Base-by-base conservation (phyloP, 2,329 filamentous ascomycete genomes). In the Sarocladium kiliense region DNA sequence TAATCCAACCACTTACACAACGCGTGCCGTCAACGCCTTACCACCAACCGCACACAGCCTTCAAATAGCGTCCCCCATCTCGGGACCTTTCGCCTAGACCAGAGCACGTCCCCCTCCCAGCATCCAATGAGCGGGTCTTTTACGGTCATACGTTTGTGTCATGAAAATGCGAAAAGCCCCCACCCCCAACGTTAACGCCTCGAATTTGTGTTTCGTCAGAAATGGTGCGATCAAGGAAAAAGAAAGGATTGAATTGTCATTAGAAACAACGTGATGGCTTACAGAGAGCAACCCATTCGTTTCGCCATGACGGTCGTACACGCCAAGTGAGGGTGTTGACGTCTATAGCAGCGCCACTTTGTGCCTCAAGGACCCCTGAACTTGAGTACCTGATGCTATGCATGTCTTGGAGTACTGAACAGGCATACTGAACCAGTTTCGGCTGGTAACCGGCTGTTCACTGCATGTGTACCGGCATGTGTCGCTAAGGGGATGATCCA, bases 141-240 rank as follows among this genome's bases (percentile, higher is more conserved):
- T 4, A 51, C 27, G 27, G 47, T 51, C 26, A 51, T 51, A 51
- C 47, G 27, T 23, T 51, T 11, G 10, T 51, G 47, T 51, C 47
- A 51, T 51, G 47, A 36, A 51, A 51, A 51, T 25, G 18, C 39
- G n/a, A 21, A 5, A 21, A 10, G 10, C 27, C 47, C 47, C 47
- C 26, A 34, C 47, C 26, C 47, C 44, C 23, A 47, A 27, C 39
- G 10, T 21, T 4, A 44, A 23, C 39, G 39, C 39, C 18, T 23
- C 39, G 7, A 14, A 18, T 9, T 32, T 44, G n/a, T 18, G 7
- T 39, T 9, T 18, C n/a, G 36, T 16, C 7, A 18, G 6, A 16
- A 39, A 16, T 5, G 12, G 36, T n/a, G 6, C 11, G 36, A 39
- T 9, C 6, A 39, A 39, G 36, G n/a, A 6, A 18, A 39, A 39